Percentiles rank a stretch among this genome's conserved stretches.
Evolutionary conservation across 2,329 filamentous ascomycete species (phyloP).

Genomic region (Aspergillus arachidicola): DNA sequence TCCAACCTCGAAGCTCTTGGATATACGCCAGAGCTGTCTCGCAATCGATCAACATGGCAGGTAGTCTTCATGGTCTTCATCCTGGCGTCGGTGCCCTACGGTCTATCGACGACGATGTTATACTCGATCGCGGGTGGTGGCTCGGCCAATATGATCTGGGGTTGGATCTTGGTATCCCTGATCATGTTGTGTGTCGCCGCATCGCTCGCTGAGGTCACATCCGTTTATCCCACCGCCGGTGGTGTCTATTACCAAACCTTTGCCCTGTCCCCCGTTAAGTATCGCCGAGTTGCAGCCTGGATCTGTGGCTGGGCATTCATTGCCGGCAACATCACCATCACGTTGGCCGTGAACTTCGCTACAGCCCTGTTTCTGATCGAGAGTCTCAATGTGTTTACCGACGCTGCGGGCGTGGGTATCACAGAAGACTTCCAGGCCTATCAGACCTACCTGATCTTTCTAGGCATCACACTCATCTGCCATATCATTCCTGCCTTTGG

Average conservation of each 20-base stretch:
- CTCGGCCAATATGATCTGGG: constrained; percentile 70
- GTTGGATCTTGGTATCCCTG: constrained; percentile 66
- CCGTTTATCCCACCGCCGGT: constrained; percentile 67
- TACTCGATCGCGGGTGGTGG: constrained; percentile 72
- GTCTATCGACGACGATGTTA: constrained; percentile 68
- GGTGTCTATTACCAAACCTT: constrained; percentile 71
- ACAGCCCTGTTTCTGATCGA: constrained; percentile 58
- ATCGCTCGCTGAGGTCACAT: constrained; percentile 68
- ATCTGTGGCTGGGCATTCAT: constrained; percentile 73
- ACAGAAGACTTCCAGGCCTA: constrained; percentile 60
- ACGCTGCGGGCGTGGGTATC: constrained; percentile 49
- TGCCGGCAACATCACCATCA: constrained; percentile 78
- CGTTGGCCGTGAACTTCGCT: constrained; percentile 73
- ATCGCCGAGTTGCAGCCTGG: constrained; percentile 66
- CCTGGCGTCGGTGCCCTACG: constrained; percentile 73
- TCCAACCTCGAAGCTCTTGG: constrained; percentile 21
- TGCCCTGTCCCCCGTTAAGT: constrained; percentile 65
- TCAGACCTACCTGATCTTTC: constrained; percentile 71
- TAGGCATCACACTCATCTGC: constrained; percentile 65
- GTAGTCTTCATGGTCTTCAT: constrained; percentile 56
- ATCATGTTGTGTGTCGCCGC: constrained; percentile 65
- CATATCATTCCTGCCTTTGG: constrained; percentile 56
- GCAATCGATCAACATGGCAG: constrained; percentile 26
- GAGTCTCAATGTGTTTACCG: constrained; percentile 59
- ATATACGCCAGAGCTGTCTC: constrained; percentile 24